Conservation (phyloP, 768 basidiomycete genomes). For the Pulveroboletus ravenelii region DNA sequence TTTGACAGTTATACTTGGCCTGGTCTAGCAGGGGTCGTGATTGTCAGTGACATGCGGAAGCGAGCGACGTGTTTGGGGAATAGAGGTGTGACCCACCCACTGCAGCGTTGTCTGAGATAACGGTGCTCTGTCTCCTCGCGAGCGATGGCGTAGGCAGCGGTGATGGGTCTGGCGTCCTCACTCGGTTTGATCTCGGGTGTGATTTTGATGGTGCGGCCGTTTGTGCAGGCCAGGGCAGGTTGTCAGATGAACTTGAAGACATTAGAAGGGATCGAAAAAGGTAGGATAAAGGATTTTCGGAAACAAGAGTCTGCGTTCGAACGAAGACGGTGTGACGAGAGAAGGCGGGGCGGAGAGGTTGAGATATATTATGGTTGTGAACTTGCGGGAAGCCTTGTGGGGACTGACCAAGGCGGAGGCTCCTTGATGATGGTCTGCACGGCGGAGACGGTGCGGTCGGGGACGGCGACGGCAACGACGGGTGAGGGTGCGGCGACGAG, state of each 20-base stretch:
- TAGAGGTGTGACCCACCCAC: constrained; percentile 26
- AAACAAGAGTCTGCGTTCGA: constrained; percentile 18
- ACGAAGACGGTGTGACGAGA: constrained; percentile 22
- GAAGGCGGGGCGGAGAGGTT: constrained; percentile 16
- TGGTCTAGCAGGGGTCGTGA: constrained; percentile 16
- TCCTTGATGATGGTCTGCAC: constrained; percentile 19
- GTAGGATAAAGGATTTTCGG: constrained; percentile 17
- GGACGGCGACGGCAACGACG: constrained; percentile 19
- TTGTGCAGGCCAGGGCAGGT: constrained; percentile 42
- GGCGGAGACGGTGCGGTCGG: constrained; percentile 23
- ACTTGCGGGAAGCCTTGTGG: constrained; percentile 8
- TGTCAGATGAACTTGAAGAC: constrained; percentile 31
- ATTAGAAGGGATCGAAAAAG: constrained; percentile 31
- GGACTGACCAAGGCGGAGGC: constrained; percentile 17
- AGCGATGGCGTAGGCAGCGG: constrained; percentile 10
- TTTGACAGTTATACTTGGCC: constrained; percentile 48
- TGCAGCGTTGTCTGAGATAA: constrained; percentile 21
- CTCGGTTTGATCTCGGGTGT: constrained; percentile 30
- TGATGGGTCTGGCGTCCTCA: constrained; percentile 30
- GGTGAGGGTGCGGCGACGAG: constrained; percentile 24
- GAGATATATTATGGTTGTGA: constrained; percentile 26
- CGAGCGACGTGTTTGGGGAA: constrained; percentile 2
- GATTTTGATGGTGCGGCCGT: constrained; percentile 34
- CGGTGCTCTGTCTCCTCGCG: constrained; percentile 21
- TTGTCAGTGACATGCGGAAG: constrained; percentile 7